phyloP scores from a whole-genome alignment of 148 eudicot species.

The Camellia granthamiana region DNA sequence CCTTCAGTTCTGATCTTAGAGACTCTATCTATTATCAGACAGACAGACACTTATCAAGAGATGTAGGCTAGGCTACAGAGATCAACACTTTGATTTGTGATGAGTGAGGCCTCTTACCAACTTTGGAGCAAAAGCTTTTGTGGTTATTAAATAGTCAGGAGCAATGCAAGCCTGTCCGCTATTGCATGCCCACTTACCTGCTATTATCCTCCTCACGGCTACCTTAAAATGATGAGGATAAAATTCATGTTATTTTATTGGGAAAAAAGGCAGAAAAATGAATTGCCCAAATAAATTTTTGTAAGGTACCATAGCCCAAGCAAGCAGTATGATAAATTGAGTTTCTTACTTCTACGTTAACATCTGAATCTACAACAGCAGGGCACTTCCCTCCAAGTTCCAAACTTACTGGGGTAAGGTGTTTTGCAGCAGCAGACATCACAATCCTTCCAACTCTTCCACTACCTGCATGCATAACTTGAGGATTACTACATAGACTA shows the following conservation, averaged over 20 bases:
- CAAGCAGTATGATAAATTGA: background rate
- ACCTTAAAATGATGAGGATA: slow-evolving; percentile 26
- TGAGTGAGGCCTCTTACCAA: slow-evolving; percentile 36
- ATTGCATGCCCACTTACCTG: slow-evolving; percentile 67
- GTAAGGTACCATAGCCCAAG: background rate
- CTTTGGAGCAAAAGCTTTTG: slow-evolving; percentile 54
- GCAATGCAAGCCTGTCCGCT: slow-evolving; percentile 64
- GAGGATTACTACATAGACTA: background rate
- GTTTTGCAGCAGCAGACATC: slow-evolving; percentile 72
- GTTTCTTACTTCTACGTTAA: slow-evolving; percentile 41
- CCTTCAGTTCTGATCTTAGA: slow-evolving; percentile 34
- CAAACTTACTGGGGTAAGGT: slow-evolving; percentile 64
- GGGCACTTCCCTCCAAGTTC: slow-evolving; percentile 83
- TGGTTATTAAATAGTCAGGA: slow-evolving; percentile 59
- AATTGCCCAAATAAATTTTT: background rate
- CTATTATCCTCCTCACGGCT: slow-evolving; percentile 58
- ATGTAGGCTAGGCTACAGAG: background rate
- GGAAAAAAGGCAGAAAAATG: background rate
- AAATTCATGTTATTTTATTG: background rate
- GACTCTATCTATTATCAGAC: slow-evolving; percentile 41
- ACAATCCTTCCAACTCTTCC: slow-evolving; percentile 63
- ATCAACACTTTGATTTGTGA: background rate
- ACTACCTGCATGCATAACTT: slow-evolving; percentile 39
- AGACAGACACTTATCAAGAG: slow-evolving; percentile 10
- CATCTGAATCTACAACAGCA: slow-evolving; percentile 54